Percentiles rank a stretch among this genome's conserved stretches.
Evolutionary conservation across 2,329 filamentous ascomycete species (phyloP).

Genomic region (Talaromyces sp.): DNA sequence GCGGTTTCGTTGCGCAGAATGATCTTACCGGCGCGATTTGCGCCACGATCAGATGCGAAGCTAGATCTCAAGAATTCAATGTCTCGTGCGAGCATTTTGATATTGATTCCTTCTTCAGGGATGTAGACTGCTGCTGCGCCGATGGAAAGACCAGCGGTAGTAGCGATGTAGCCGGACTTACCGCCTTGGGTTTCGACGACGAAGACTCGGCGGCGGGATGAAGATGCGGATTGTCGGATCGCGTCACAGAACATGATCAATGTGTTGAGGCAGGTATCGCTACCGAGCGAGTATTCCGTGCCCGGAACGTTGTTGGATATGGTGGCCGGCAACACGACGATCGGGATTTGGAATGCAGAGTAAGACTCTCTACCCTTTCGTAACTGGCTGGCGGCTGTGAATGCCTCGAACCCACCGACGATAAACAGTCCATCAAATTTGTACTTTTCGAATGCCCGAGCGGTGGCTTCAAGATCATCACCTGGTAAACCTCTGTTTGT

Average conservation of each 20-base stretch:
- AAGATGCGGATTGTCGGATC: constrained; percentile 94
- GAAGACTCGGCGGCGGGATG: constrained; percentile 88
- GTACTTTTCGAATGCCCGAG: constrained; percentile 78
- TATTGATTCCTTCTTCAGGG: constrained; percentile 89
- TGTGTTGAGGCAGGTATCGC: constrained; percentile 94
- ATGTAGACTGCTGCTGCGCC: constrained; percentile 93
- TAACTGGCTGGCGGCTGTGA: constrained; percentile 84
- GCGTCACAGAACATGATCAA: constrained; percentile 94
- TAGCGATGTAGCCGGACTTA: constrained; percentile 88
- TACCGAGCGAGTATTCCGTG: constrained; percentile 94
- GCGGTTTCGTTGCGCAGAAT: constrained; percentile 97
- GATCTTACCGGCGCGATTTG: constrained; percentile 84
- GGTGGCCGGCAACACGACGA: constrained; percentile 88
- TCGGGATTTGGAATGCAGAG: constrained; percentile 84
- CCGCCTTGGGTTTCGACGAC: constrained; percentile 98
- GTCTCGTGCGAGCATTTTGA: constrained; percentile 87
- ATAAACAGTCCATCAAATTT: constrained; percentile 88
- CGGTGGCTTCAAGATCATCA: constrained; percentile 80
- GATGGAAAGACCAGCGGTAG: constrained; percentile 83
- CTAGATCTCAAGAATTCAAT: constrained; percentile 84
- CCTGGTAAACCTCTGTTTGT: constrained; percentile 90
- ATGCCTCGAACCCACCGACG: constrained; percentile 93
- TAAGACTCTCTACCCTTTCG: constrained; percentile 74
- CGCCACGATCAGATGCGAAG: constrained; percentile 80
- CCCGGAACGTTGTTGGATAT: constrained; percentile 98